Evolutionary conservation across 2,329 filamentous ascomycete genomes (phyloP).

Genomic region (Aureobasidium sp.): DNA sequence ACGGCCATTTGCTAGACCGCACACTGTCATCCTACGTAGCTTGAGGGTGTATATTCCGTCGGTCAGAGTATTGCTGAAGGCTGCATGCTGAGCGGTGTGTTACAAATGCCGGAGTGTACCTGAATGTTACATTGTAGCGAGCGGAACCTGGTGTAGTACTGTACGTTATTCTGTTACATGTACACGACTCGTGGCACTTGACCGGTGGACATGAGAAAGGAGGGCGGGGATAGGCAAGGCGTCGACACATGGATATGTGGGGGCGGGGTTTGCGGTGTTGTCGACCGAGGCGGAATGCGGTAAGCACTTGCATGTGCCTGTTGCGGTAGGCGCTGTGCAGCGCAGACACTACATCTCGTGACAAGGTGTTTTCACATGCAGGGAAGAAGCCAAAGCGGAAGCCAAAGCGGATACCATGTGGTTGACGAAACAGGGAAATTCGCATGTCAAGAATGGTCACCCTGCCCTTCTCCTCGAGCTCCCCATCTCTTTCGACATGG

Average conservation of each 20-base stretch:
- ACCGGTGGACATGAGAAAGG: neutral
- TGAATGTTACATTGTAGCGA: neutral
- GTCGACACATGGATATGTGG: neutral
- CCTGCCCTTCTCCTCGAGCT: neutral
- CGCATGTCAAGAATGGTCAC: neutral
- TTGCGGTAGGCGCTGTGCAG: neutral
- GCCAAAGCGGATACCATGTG: neutral
- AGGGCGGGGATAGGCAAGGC: slow-evolving; percentile 4
- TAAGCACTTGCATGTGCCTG: slow-evolving; percentile 3
- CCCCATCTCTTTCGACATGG: neutral
- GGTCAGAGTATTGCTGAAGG: neutral
- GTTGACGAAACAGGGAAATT: neutral
- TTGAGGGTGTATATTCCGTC: neutral
- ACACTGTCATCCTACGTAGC: neutral
- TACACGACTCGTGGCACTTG: slow-evolving; percentile 1
- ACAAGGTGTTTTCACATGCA: neutral
- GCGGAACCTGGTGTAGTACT: neutral
- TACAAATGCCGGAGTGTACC: neutral
- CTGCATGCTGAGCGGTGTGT: neutral
- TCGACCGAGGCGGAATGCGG: slow-evolving; percentile 7
- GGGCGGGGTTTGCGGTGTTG: neutral
- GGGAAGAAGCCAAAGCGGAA: neutral
- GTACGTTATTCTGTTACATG: neutral
- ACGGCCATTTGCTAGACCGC: neutral
- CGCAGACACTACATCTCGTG: neutral